A percentile compares a stretch with the other conserved stretches of the same genome.
These are phyloP conservation scores for Acanthamoeba triangularis DNA, from an alignment of 208 protist species.

Conservation along the genomic window DNA sequence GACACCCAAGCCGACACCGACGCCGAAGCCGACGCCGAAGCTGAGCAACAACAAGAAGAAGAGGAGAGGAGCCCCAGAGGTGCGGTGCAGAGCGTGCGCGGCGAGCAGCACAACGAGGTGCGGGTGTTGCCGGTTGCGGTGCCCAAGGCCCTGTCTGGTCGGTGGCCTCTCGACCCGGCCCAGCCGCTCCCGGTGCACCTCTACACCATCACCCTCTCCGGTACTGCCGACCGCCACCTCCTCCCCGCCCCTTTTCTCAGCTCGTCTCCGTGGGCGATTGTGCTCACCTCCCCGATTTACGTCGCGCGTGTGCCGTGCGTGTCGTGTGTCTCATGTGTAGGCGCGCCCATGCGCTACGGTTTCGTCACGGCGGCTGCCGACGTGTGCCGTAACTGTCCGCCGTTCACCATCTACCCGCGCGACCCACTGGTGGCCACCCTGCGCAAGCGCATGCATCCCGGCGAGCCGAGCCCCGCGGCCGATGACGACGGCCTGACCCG, in stretches of 20 bases:
- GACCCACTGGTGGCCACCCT: background rate
- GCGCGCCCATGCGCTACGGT: background rate
- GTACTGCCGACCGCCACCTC: no score
- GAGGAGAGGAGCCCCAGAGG: no score
- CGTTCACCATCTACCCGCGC: background rate
- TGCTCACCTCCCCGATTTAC: no score
- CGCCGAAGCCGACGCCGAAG: background rate
- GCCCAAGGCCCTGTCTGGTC: background rate
- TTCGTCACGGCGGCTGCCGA: background rate
- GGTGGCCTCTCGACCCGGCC: background rate
- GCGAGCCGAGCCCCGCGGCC: background rate
- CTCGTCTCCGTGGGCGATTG: background rate
- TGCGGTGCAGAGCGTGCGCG: no score
- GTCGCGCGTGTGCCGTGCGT: background rate
- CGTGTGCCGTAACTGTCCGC: background rate
- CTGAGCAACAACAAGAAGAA: no score
- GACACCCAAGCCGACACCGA: background rate
- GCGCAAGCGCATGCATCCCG: background rate
- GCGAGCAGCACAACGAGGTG: background rate
- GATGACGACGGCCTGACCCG: no score
- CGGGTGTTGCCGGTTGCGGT: background rate
- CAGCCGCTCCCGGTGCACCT: background rate
- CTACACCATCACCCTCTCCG: background rate
- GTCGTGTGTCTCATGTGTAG: background rate
- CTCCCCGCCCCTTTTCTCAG: no score